A percentile compares a stretch with the other conserved stretches of the same genome.
These are phyloP conservation scores for Mortierella sp. DNA, from an alignment of 371 early-diverging fungal species.

Conservation along the genomic window DNA sequence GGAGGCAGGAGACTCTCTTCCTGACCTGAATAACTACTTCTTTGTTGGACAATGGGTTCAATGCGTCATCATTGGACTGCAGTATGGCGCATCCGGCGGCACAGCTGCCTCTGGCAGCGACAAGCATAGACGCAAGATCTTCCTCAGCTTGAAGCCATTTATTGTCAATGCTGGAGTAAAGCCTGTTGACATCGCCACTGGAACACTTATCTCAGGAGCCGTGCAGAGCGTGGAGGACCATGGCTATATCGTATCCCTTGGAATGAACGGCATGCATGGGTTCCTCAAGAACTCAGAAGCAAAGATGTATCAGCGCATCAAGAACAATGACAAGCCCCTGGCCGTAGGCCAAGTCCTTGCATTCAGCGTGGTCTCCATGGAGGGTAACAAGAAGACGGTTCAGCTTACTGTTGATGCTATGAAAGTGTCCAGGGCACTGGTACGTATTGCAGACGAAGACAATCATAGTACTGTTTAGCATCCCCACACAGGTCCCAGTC, in stretches of 20 bases:
- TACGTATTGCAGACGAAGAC: conserved; percentile 30
- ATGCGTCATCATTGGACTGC: conserved; percentile 68
- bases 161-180: conserved; percentile 70
- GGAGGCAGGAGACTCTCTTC: conserved; percentile 67
- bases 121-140: conserved; percentile 63
- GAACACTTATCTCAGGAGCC: conserved; percentile 70
- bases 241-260: conserved; percentile 81
- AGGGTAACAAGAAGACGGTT: conserved; percentile 65
- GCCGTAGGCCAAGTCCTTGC: conserved; percentile 74
- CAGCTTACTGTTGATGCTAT: conserved; percentile 69
- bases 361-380: conserved; percentile 63
- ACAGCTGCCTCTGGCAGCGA: conserved; percentile 54
- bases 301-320: conserved; percentile 62
- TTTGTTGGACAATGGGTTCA: conserved; percentile 80
- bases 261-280: conserved; percentile 71
- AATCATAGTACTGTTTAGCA: too few relatives aligned
- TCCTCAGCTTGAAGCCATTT: conserved; percentile 78
- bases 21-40: conserved; percentile 70
- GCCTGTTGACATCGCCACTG: conserved; percentile 64
- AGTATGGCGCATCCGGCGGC: conserved; percentile 51
- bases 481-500: too few relatives aligned
- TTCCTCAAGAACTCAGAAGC: conserved; percentile 76
- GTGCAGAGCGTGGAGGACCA: conserved; percentile 84
- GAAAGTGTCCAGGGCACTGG: conserved; percentile 61
- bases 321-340: conserved; percentile 64